Evolutionary conservation across 169 alveolate genomes (phyloP), one percentile per base, ranked within the genome.

Genomic region (Babesia ovata): DNA sequence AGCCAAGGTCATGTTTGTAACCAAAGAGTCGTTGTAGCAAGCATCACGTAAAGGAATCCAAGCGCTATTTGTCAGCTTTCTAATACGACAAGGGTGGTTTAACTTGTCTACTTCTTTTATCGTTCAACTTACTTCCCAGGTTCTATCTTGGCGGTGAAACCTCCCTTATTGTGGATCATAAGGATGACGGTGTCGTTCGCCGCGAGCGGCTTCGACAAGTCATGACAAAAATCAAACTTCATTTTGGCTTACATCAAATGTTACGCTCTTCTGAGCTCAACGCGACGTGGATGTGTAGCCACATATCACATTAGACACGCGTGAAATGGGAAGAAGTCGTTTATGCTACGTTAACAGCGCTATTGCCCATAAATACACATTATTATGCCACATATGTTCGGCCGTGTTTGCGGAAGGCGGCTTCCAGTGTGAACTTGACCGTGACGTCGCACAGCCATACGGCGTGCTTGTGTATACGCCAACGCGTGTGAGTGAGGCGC

Each of bases 101-200:
- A 4, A n/a, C 2, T 7, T 2, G 22, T 49, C 4, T 49, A n/a
- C 56, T 49, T 49, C 2, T n/a, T 28, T 33, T 7, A 45, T 1
- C 50, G 50, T 12, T 36, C n/a, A 39, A 58, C 76, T 36, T 36
- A 79, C 87, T 58, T 72, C 33, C 74, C 74, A 11, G 72, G 29
- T 58, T 79, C 87, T 13, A 79, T 61, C n/a, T 70, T 69, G 13
- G 63, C 83, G 16, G 74, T 74, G 53, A 79, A 79, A 10, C 81
- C 70, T 4, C 83, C 70, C 69, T 72, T 70, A 44, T 65, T 79
- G 76, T 79, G 75, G 21, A 65, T 75, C 74, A 79, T 71, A 10
- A 79, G 61, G 9, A 79, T 45, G 48, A 79, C 83, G 6, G 73
- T 65, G 48, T 79, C 87, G 50, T 79, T 69, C 71, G 63, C 87